Base-by-base conservation (phyloP, 225 moss, liverwort and hornwort genomes). In the Sphagnum contortum region DNA sequence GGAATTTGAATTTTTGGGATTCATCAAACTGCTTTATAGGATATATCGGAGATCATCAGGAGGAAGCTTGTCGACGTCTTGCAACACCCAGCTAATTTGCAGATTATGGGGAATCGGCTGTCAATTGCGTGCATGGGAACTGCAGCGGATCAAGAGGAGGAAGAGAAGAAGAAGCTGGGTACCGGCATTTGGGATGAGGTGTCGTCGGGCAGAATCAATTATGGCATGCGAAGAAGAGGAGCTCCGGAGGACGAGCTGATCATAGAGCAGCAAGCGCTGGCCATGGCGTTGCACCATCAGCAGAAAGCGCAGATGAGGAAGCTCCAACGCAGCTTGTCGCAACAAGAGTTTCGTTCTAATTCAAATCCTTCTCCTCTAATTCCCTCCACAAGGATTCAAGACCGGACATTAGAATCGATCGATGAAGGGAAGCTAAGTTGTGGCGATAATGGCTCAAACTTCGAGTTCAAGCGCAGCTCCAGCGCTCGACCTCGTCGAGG, bases 221-320 rank as follows among this genome's bases (percentile, higher is more conserved):
- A 29, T 29, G 29, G 29, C 29, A 74, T 81, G 48, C 88, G 80
- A 74, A 87, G 90, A 59, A 29, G 29, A 29, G 29, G 29, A 29
- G 29, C 29, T 29, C 69, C 79, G 77, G 91, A 91, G 73, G 91
- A 89, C n/a, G 87, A 83, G 61, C 57, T 89, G 77, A 85, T 91
- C 64, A 29, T 29, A 29, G 87, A 94, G 77, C 88, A 94, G 75
- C 91, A 94, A 69, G 91, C 91, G 29, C 61, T 94, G 72, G 88
- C 91, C 11, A 59, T 91, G 71, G 91, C 89, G 67, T 66, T 91
- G 71, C 91, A 91, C 79, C 94, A 94, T 85, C 94, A 94, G 79
- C 91, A 94, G 64, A 88, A 89, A 74, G 91, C 90, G 57, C 91
- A 94, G 87, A 59, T 88, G 71, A 68, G 94, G 29, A 29, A 29